phyloP scores from a whole-genome alignment of 495 filamentous ascomycete genomes.

The Sordaria brevicollis region DNA sequence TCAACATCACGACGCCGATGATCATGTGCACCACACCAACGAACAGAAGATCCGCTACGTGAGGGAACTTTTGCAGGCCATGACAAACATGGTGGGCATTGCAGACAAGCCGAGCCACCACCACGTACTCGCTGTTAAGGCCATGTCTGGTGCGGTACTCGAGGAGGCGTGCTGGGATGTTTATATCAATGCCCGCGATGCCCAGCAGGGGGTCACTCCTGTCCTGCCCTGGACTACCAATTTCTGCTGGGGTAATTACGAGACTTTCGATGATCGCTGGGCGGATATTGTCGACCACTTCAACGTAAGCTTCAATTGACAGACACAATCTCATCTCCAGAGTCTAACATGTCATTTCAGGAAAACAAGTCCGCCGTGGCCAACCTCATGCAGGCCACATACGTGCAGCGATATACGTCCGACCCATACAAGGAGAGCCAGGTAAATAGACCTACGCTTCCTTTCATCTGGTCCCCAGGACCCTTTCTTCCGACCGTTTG shows the following conservation, averaged over 20 bases:
- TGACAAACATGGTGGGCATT: not conserved
- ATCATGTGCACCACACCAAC: too few species aligned
- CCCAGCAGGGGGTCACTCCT: not conserved
- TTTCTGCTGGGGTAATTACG: not conserved
- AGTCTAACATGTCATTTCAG: too few species aligned
- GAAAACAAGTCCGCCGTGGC: too few species aligned
- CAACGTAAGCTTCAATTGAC: not conserved
- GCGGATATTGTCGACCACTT: not conserved
- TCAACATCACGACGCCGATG: too few species aligned
- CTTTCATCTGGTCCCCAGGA: too few species aligned
- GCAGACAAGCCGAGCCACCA: not conserved
- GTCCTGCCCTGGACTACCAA: not conserved
- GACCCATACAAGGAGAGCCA: too few species aligned
- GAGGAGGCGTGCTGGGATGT: not conserved
- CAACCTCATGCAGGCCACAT: too few species aligned
- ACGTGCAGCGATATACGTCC: too few species aligned
- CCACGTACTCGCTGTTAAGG: not conserved
- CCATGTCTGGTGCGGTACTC: not conserved
- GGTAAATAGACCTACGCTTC: too few species aligned
- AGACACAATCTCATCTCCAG: too few species aligned
- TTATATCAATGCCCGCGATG: not conserved
- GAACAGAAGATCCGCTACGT: not conserved
- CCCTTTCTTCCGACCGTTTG: too few species aligned
- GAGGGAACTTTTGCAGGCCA: not conserved
- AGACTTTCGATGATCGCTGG: not conserved